Base-by-base conservation (phyloP, 139 green algal genomes). In the Chlorella vulgaris region DNA sequence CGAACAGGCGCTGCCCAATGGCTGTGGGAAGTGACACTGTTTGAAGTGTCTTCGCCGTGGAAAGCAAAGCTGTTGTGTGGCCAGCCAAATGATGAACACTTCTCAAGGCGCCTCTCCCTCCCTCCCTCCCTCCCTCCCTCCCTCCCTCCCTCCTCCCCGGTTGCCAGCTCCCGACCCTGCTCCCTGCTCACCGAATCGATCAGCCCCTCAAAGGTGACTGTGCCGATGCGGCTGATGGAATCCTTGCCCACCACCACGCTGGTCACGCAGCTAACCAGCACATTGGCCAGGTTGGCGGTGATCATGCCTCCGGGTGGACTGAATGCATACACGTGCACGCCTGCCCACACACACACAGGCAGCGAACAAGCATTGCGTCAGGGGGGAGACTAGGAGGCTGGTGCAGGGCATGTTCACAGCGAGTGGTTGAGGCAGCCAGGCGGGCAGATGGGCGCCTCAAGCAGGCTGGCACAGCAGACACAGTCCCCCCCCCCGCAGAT, bases 271-370 rank as follows among this genome's bases (percentile, higher is more conserved):
- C 39, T 28, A 18, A 42, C 69, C 35, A 83, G 35, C 1, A 65
- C 77, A 8, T 35, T 18, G 0, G 77, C 53, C 47, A 83, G 65
- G 47, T 76, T 83, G 24, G 63, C 7, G 15, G 65, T 69, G 21
- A 68, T 60, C 65, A 83, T 76, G 66, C 77, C 77, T 8, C 76
- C 76, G 2, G 76, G 76, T 24, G 76, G 76, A 62, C 51, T 66
- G 31, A 66, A 82, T 6, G 62, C 40, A 40, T 43, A 82, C 40
- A 65, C 76, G 4, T 67, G 38, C n/a, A 53, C 31, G 19, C 31
- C 76, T 78, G 70, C 43, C 10, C 33, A 42, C 2, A 7, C 7
- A 38, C 28, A 31, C 26, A 4, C 3, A 38, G 4, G 28, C 4
- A 58, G 61, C 61, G 4, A 5, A 31, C 62, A 31, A 69, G n/a